phyloP scores from a whole-genome alignment of 257 asterid species.

The Fraxinus excelsior region DNA sequence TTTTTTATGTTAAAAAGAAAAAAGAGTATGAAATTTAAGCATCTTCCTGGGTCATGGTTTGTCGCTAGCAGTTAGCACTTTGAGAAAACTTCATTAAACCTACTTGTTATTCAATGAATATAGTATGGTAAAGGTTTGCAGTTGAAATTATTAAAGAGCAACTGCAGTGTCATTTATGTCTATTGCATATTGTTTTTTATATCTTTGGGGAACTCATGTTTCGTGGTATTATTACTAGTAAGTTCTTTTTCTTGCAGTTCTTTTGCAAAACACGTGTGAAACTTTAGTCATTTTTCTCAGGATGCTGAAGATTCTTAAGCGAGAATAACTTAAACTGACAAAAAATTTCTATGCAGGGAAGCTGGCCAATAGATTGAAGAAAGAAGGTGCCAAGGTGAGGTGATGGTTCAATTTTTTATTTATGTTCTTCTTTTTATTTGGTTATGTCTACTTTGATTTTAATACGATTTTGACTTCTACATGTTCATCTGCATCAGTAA shows the following conservation, averaged over 20 bases:
- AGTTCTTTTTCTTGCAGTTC: neutral
- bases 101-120: neutral
- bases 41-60: neutral
- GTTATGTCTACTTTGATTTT: constrained; percentile 9
- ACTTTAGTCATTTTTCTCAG: too few relatives aligned
- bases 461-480: neutral
- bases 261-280: neutral
- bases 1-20: constrained; percentile 1
- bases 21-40: neutral
- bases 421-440: constrained; percentile 3
- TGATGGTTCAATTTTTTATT: neutral
- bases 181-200: neutral
- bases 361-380: constrained; percentile 82
- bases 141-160: neutral
- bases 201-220: neutral
- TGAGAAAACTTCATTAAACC: neutral
- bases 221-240: neutral
- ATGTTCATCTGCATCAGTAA: neutral
- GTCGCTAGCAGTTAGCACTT: neutral
- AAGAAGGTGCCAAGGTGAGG: constrained; percentile 89
- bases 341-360: constrained; percentile 60
- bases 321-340: constrained; percentile 18
- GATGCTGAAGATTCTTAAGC: neutral
- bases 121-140: neutral
- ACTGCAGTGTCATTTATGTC: neutral